Evolutionary conservation across 2,329 filamentous ascomycete genomes (phyloP).

Genomic region (Talaromyces sp.): DNA sequence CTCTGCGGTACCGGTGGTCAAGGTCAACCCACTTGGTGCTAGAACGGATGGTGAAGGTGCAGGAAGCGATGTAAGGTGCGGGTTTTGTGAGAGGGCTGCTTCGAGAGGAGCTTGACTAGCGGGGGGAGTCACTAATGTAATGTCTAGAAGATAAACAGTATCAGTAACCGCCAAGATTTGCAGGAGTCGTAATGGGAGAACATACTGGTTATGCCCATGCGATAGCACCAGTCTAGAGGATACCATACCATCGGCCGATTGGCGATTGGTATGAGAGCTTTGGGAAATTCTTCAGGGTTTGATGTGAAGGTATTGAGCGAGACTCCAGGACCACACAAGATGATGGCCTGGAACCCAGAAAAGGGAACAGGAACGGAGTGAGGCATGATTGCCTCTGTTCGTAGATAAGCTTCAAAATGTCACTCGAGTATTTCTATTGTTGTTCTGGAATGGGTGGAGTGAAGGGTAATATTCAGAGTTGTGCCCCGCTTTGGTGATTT

Average conservation of each 20-base stretch:
- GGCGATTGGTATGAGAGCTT: conserved; percentile 50
- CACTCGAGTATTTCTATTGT: background rate
- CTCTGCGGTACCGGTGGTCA: conserved; percentile 86
- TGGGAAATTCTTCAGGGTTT: conserved; percentile 49
- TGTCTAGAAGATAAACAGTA: conserved; percentile 33
- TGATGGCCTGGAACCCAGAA: conserved; percentile 49
- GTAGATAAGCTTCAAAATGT: background rate
- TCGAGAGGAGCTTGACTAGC: conserved; percentile 45
- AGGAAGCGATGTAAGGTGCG: conserved; percentile 51
- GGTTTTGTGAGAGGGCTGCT: conserved; percentile 50
- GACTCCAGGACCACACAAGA: conserved; percentile 50
- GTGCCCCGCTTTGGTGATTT: conserved; percentile 11
- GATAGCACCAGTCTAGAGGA: conserved; percentile 49
- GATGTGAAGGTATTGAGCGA: conserved; percentile 53
- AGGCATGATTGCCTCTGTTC: conserved; percentile 28
- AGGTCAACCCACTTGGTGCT: conserved; percentile 71
- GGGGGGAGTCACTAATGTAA: conserved; percentile 50
- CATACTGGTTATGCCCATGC: conserved; percentile 49
- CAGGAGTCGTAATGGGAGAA: background rate
- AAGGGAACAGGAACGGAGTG: conserved; percentile 55
- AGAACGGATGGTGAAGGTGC: conserved; percentile 64
- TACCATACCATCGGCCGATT: conserved; percentile 54
- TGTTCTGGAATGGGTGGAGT: background rate
- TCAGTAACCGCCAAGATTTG: background rate
- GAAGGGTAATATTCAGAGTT: conserved; percentile 1